Percentiles rank a stretch among this genome's conserved stretches.
Evolutionary conservation across 2,329 filamentous ascomycete species (phyloP).

Genomic region (Apiospora hydei): DNA sequence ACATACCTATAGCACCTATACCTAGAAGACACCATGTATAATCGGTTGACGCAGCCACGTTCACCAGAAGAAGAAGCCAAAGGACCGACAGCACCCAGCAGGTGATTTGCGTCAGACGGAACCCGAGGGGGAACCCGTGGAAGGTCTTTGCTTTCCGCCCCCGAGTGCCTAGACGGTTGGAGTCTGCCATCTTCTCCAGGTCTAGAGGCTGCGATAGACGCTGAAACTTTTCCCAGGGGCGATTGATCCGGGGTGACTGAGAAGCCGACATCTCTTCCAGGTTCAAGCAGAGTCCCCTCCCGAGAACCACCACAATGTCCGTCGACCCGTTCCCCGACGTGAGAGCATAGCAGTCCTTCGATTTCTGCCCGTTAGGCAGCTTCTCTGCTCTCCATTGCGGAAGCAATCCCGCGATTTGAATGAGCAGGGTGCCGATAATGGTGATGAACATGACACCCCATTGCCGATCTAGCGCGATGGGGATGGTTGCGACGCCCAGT

Average conservation of each 20-base stretch:
- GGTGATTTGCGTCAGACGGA: constrained; percentile 17
- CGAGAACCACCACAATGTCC: not conserved
- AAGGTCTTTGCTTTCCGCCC: not conserved
- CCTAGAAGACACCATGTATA: constrained; percentile 10
- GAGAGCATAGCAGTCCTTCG: not conserved
- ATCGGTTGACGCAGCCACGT: not conserved
- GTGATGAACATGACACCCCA: constrained; percentile 11
- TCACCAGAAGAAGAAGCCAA: constrained; percentile 21
- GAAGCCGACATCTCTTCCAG: constrained; percentile 1
- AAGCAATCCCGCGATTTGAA: not conserved
- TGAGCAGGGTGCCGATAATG: not conserved
- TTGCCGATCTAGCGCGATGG: not conserved
- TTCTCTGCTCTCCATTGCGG: constrained; percentile 15
- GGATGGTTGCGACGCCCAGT: not conserved
- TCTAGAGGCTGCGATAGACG: too few relatives aligned
- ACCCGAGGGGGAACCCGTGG: not conserved
- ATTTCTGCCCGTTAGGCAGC: not conserved
- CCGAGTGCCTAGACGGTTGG: too few relatives aligned
- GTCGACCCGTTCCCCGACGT: not conserved
- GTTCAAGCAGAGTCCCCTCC: not conserved
- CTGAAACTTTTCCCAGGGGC: constrained; percentile 23
- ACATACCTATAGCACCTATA: not conserved
- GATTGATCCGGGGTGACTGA: not conserved
- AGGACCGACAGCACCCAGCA: not conserved
- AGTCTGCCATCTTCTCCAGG: too few relatives aligned